Conservation (phyloP, 2,329 filamentous ascomycete species). For the Exophiala dermatitidis region DNA sequence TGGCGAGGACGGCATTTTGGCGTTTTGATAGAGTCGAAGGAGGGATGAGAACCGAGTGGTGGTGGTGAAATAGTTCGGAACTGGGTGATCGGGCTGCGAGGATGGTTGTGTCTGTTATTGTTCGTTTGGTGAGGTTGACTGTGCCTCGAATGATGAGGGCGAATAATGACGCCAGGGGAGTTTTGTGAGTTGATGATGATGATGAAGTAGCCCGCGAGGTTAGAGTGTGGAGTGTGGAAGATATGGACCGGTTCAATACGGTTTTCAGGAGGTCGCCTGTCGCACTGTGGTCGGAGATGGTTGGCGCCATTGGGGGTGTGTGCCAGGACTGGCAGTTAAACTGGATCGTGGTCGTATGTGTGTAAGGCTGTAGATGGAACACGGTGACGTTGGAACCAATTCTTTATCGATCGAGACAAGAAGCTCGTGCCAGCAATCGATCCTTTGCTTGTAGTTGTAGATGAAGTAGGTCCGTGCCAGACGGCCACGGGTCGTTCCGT, state of each 20-base stretch:
- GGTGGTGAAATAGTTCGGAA: not conserved
- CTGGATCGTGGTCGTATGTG: too few species aligned
- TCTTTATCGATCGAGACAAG: not conserved
- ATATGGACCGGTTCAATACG: conserved; percentile 12
- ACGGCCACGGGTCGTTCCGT: too few species aligned
- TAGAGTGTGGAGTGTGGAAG: conserved; percentile 6
- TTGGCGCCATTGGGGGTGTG: conserved; percentile 13
- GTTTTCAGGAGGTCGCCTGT: conserved; percentile 8
- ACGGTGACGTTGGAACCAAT: too few species aligned
- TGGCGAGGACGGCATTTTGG: conserved; percentile 37
- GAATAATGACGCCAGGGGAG: conserved; percentile 22
- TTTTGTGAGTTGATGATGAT: not conserved
- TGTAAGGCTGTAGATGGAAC: too few species aligned
- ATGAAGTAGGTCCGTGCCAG: not conserved
- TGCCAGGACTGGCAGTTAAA: too few species aligned
- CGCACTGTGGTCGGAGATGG: conserved; percentile 7
- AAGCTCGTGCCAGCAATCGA: not conserved
- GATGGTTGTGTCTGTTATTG: not conserved
- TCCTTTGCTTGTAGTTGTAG: not conserved
- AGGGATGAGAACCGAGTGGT: conserved; percentile 1
- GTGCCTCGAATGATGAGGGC: conserved; percentile 21
- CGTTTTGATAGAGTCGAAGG: conserved; percentile 18
- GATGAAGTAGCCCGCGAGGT: conserved; percentile 4
- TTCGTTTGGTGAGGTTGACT: conserved; percentile 11
- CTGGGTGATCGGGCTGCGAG: not conserved